Percentiles rank a stretch among this genome's conserved stretches.
phyloP scores from a whole-genome alignment of 768 basidiomycete species.

The Fomitopsis pulvina region DNA sequence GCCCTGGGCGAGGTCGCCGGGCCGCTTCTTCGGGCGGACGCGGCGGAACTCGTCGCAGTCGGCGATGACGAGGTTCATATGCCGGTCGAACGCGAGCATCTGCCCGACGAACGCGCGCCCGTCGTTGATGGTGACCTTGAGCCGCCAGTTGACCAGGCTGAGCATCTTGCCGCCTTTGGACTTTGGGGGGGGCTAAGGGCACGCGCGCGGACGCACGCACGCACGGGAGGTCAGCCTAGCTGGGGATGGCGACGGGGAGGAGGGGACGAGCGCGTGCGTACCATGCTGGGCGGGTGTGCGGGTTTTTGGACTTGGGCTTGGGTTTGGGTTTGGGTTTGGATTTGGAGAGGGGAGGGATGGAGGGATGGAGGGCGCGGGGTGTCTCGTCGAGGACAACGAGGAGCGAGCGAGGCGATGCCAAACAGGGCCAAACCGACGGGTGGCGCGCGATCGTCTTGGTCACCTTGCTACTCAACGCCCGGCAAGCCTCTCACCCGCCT shows the following conservation, averaged over 20 bases:
- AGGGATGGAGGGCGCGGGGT: too few species aligned
- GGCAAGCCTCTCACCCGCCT: not conserved
- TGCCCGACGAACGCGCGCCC: constrained; percentile 93
- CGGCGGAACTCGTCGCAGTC: constrained; percentile 98
- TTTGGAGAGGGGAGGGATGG: too few species aligned
- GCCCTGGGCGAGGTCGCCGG: constrained; percentile 63
- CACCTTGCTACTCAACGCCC: not conserved
- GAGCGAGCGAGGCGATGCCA: constrained; percentile 20
- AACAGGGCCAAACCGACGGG: constrained; percentile 28
- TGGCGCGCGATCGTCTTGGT: not conserved
- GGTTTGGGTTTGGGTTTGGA: too few species aligned
- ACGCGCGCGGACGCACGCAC: too few species aligned
- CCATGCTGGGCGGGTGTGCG: constrained; percentile 46
- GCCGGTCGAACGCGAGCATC: constrained; percentile 99
- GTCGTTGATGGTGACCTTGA: constrained; percentile 96
- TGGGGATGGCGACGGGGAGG: too few species aligned
- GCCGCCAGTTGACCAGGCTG: constrained; percentile 93
- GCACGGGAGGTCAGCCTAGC: too few species aligned
- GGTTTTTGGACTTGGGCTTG: too few species aligned
- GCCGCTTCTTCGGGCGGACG: constrained; percentile 87
- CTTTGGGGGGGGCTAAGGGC: constrained; percentile 94
- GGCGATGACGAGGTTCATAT: constrained; percentile 98
- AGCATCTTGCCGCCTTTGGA: constrained; percentile 99
- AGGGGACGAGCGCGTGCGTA: too few species aligned
- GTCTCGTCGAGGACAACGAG: constrained; percentile 23